phyloP scores from a whole-genome alignment of 2,329 filamentous ascomycete species.

The Pleochaeta shiraiana region DNA sequence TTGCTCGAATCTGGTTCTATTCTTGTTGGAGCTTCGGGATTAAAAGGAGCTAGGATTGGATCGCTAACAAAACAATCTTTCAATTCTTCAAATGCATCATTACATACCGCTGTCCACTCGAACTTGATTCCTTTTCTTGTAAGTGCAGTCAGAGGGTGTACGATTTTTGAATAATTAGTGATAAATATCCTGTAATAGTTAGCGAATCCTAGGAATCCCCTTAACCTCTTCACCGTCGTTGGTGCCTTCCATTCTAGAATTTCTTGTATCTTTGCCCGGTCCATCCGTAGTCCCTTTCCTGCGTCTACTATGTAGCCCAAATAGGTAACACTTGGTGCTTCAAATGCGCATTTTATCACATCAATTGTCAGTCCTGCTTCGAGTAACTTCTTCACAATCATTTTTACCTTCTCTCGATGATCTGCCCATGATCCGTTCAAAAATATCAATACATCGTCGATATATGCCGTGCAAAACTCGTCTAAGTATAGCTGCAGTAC shows the following conservation, averaged over 20 bases:
- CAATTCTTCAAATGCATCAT: neutral
- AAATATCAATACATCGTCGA: slow-evolving; percentile 7
- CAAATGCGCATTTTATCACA: slow-evolving; percentile 5
- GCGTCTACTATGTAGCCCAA: slow-evolving; percentile 5
- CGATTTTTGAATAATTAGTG: neutral
- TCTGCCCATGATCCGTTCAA: neutral
- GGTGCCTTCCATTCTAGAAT: slow-evolving; percentile 5
- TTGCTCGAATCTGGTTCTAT: neutral
- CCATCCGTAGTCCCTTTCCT: slow-evolving; percentile 3
- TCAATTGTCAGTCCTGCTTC: slow-evolving; percentile 2
- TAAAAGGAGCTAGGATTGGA: neutral
- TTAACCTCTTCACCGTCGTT: neutral
- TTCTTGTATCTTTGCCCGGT: slow-evolving; percentile 4
- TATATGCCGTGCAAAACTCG: slow-evolving; percentile 4
- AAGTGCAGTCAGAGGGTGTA: neutral
- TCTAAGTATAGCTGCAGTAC: slow-evolving; percentile 4
- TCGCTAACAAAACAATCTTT: neutral
- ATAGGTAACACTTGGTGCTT: slow-evolving; percentile 4
- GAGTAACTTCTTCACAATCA: slow-evolving; percentile 2
- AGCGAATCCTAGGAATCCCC: slow-evolving; percentile 6
- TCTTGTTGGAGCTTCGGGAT: neutral
- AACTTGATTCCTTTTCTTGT: slow-evolving; percentile 1
- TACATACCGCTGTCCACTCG: neutral
- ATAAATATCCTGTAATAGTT: slow-evolving; percentile 8
- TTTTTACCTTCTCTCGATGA: slow-evolving; percentile 4